Evolutionary conservation across 1,139 yeast genomes (phyloP), one percentile per base, ranked within the genome.

Genomic region (Lodderomyces parapsilosis): DNA sequence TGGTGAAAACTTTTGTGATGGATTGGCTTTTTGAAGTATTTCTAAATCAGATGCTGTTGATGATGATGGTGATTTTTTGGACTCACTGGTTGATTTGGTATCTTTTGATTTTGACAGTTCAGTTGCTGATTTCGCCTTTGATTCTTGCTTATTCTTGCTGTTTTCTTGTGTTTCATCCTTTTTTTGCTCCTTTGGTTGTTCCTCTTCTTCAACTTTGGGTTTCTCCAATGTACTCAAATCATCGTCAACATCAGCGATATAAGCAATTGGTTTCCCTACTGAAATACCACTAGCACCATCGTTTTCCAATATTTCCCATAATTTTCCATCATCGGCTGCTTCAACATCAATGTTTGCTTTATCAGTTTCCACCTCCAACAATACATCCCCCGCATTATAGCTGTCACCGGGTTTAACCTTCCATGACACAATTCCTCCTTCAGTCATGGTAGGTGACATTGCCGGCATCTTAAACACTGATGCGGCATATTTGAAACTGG

Each of bases 401-500:
- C 71, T 49, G 11, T 88, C 94, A 39, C 96, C 97, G 40, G 83
- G 82, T 60, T 89, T 83, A 58, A 83, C 76, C 62, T 89, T 88
- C 99, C 99, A 93, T 44, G 81, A 75, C n/a, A 89, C 89, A 54
- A 93, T 79, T n/a, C 96, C 96, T 38, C 99, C 99, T 60, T 84
- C 90, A 23, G 93, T 89, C 99, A 93, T 93, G 17, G 99, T 93
- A 33, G 99, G 99, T 6, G 97, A 90, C 97, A 93, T 88, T 22
- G 99, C 97, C 3, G 99, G 99, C 98, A 93, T 93, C 44, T 74
- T 81, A 65, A 86, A 88, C 44, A 83, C 71, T 30, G 80, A 64
- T 2, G 88, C 91, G 19, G 68, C 76, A 51, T 62, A 40, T 49
- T 53, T 38, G 43, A 50, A 42, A 23, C 51, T 43, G 6, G 63